Evolutionary conservation across 2,329 filamentous ascomycete species (phyloP), one percentile per base, ranked within the genome.

Genomic region (Chalaropsis ovoidea): DNA sequence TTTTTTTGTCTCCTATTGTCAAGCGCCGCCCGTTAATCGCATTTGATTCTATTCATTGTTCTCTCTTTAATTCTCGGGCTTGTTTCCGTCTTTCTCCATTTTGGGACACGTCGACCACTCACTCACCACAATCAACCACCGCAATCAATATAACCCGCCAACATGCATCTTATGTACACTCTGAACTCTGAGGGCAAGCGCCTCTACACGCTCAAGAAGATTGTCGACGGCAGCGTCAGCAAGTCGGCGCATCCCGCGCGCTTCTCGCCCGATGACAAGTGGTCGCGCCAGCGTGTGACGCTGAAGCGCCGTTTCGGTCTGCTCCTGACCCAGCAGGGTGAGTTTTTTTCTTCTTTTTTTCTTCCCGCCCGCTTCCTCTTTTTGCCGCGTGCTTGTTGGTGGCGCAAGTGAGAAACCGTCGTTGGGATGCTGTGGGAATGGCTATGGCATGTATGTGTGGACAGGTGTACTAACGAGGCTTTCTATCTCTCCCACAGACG

Each of bases 201-300:
- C 76, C 79, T 88, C 73, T 99, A 97, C 83, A 97, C 94, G 61
- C 85, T 97, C 70, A 93, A 96, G 80, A 96, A 97, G 81, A 84
- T 95, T 71, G 80, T 82, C 72, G 81, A 86, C 71, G 88, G 88
- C 74, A 85, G 91, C 74, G 90, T 96, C 73, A 95, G 93, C 76
- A 96, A 95, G 82, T 94, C 89, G 64, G 94, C 94, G 66, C 93
- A 97, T 79, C 93, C 94, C 60, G 94, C 94, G 54, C 84, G 94
- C 71, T 99, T 97, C 82, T 96, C 90, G 60, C 94, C 94, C 69
- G 94, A 99, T 78, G 94, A 99, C 82, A 96, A 96, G 82, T 97
- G 95, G 83, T 96, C 91, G 73, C 89, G 90, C 74, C 93, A 97
- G 79, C 86, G 94, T 71, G 91, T 97, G 62, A 95, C 91, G 22